phyloP scores from a whole-genome alignment of 192 early-diverging fungal genomes.

The Coemansia sp. region DNA sequence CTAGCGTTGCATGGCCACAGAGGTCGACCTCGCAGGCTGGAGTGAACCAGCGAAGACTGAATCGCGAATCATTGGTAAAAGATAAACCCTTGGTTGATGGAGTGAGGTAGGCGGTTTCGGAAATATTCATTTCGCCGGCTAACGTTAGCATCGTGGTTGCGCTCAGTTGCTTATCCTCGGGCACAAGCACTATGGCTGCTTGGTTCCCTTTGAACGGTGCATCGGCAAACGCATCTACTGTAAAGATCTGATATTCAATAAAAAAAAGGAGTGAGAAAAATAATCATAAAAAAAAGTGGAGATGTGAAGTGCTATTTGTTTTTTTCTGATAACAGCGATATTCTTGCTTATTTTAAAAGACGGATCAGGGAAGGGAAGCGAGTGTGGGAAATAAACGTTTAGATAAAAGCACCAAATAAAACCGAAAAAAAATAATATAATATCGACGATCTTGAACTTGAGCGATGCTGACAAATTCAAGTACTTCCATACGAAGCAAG shows the following conservation, averaged over 20 bases:
- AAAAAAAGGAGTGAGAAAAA: background rate
- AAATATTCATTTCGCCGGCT: conserved; percentile 49
- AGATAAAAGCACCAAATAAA: background rate
- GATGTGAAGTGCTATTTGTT: background rate
- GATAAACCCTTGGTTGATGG: conserved; percentile 12
- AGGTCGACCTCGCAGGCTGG: conserved; percentile 43
- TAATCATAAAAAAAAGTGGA: background rate
- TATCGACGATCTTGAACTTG: background rate
- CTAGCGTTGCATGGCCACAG: conserved; percentile 57
- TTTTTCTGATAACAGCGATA: background rate
- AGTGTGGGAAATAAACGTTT: background rate
- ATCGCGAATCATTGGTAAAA: conserved; percentile 7
- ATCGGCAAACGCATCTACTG: conserved; percentile 38
- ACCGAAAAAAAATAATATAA: too few species aligned
- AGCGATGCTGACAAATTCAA: background rate
- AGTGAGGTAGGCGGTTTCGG: conserved; percentile 54
- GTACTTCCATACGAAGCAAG: background rate
- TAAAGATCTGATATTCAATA: conserved; percentile 27
- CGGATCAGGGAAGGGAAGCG: too few species aligned
- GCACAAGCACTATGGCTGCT: conserved; percentile 37
- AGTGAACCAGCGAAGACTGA: conserved; percentile 52
- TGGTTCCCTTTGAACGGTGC: conserved; percentile 46
- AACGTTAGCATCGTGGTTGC: conserved; percentile 21
- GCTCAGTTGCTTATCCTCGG: conserved; percentile 14
- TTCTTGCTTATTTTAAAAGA: background rate